Base-by-base conservation (phyloP, 805 yeast species). In the Ogataea salicorniae region DNA sequence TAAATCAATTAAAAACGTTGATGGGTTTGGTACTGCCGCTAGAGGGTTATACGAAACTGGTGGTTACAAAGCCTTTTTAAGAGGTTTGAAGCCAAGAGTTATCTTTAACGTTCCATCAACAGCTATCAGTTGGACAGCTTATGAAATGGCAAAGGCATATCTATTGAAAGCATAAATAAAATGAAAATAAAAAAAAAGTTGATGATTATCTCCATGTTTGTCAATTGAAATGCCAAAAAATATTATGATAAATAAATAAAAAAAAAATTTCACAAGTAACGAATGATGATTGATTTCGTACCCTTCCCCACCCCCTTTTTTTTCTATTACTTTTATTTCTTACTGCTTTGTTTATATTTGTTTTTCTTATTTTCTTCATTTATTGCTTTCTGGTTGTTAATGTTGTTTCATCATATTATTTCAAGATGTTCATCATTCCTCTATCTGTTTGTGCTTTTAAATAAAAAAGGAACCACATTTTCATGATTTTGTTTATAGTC, bases 121-220 rank as follows among this genome's bases (percentile, higher is more conserved):
- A 8, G 98, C 98, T 18, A 90, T 92, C 52, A 83, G 95, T 54
- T 92, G 98, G 98, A 92, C 98, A 1, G 88, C 96, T 26, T 92
- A 92, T 67, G 99, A 92, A 66, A 87, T 91, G 92, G 97, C 97
- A 39, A 92, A 92, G 69, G 83, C 80, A 55, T 74, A 84, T 54
- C 67, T 83, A 59, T 39, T 44, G 18, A 38, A 37, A 20, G 35
- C 35, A 35, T 42, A 33, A 34, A 33, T 22, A 8, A 16, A 15
- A 39, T 26, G 41, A 23, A 15, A 23, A 31, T 31, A 31, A 31
- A 5, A 31, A 4, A 31, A 31, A 14, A 31, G 34, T 11, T 14
- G 34, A 20, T 20, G 4, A 20, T 20, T 20, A 20, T 20, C 20
- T 20, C 20, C 3, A 20, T 20, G 20, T 20, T 20, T 36, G 18